Conservation (phyloP, 345 rosid species). For the Rubroshorea leprosula region DNA sequence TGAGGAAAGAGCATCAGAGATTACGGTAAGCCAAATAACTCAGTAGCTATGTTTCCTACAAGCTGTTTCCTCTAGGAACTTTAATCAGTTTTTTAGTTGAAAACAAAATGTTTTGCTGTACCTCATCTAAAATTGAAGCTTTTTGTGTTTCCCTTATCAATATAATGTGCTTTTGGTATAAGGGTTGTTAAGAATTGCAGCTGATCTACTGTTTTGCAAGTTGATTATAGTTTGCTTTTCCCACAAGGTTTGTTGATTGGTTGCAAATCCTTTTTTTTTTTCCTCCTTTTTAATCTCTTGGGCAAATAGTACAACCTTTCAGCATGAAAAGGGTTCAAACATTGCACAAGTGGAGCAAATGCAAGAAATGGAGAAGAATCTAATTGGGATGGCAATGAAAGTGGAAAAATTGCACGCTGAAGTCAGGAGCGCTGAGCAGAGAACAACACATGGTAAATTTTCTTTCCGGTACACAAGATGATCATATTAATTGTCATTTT, state of each 20-base stretch:
- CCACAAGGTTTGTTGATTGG: not conserved
- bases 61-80: not conserved
- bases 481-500: not conserved
- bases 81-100: not conserved
- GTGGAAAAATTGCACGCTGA: slow-evolving; percentile 55
- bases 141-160: too few relatives aligned
- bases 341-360: slow-evolving; percentile 54
- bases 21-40: slow-evolving; percentile 49
- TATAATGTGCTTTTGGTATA: too few relatives aligned
- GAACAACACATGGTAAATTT: slow-evolving; percentile 34
- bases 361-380: slow-evolving; percentile 55
- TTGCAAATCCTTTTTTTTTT: not conserved
- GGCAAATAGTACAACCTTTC: slow-evolving; percentile 49
- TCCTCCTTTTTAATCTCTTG: not conserved
- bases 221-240: not conserved
- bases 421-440: slow-evolving; percentile 37
- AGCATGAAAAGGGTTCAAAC: slow-evolving; percentile 60
- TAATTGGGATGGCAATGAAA: slow-evolving; percentile 58
- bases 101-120: not conserved
- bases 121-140: not conserved
- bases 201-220: not conserved
- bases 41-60: not conserved
- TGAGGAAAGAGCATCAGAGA: slow-evolving; percentile 56
- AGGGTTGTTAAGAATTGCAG: too few relatives aligned
- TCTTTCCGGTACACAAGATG: slow-evolving; percentile 3